A percentile compares a stretch with the other conserved stretches of the same genome.
Conservation (phyloP, 2,329 filamentous ascomycete genomes). For the Colletotrichum brevisporum region DNA sequence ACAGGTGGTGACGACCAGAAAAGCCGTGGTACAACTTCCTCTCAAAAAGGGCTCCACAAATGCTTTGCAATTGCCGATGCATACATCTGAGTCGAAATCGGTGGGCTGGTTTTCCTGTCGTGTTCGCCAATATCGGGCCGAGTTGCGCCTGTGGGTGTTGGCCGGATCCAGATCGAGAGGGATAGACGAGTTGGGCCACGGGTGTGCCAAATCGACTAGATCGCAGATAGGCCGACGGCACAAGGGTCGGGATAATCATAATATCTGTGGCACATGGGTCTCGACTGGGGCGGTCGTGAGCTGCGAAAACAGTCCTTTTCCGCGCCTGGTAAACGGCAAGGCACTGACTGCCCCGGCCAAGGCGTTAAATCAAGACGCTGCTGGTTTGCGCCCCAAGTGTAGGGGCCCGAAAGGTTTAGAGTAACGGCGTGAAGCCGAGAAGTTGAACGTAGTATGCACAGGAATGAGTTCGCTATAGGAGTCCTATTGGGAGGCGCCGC, state of each 20-base stretch:
- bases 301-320: not conserved
- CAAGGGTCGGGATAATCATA: not conserved
- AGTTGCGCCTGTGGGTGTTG: not conserved
- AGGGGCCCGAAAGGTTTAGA: no score
- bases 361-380: not conserved
- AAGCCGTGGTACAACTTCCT: not conserved
- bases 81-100: not conserved
- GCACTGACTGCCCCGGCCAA: not conserved
- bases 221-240: not conserved
- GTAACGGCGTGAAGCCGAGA: not conserved
- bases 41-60: not conserved
- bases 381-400: not conserved
- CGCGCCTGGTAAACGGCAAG: not conserved
- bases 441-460: slow-evolving; percentile 26
- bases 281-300: no score
- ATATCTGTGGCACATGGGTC: not conserved
- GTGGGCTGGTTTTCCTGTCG: not conserved
- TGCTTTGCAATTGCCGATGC: not conserved
- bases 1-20: no score
- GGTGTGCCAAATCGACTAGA: not conserved
- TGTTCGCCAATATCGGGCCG: not conserved
- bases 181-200: not conserved
- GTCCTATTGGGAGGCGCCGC: slow-evolving; percentile 28
- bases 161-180: slow-evolving; percentile 7
- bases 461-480: slow-evolving; percentile 22